Conservation (phyloP, 2,329 filamentous ascomycete species). For the Corynespora cassiicola region DNA sequence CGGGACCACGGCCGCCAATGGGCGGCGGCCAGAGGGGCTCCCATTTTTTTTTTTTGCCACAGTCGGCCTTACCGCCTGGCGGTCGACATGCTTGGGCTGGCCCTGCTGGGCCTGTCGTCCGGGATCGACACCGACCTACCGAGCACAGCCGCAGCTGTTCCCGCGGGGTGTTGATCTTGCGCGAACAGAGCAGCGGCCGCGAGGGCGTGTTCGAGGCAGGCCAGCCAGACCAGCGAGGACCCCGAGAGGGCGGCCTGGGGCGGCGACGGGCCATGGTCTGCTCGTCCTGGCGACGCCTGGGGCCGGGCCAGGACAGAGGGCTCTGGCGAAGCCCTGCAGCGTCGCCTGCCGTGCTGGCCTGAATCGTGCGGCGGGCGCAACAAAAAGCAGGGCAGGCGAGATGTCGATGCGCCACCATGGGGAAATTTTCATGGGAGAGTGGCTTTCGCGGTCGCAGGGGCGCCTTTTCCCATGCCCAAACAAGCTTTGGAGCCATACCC, state of each 20-base stretch:
- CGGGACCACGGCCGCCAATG: constrained; percentile 20
- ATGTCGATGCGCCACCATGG: constrained; percentile 20
- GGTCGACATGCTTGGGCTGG: neutral
- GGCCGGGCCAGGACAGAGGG: no score
- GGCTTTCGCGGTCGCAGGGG: constrained; percentile 13
- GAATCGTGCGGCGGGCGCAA: neutral
- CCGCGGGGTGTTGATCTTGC: constrained; percentile 19
- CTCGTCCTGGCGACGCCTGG: no score
- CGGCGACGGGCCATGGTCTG: no score
- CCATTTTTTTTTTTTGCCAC: constrained; percentile 23
- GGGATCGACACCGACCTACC: constrained; percentile 23
- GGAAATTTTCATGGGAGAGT: constrained; percentile 14
- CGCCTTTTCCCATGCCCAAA: constrained; percentile 18
- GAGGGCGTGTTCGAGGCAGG: no score
- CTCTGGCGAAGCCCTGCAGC: no score
- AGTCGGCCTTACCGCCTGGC: constrained; percentile 28
- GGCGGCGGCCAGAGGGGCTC: neutral
- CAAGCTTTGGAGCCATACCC: constrained; percentile 14
- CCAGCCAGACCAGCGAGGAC: no score
- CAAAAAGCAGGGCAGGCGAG: constrained; percentile 2
- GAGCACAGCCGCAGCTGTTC: constrained; percentile 27
- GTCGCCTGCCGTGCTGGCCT: neutral
- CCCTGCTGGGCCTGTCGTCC: constrained; percentile 3
- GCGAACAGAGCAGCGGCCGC: constrained; percentile 4
- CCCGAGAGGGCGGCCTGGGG: neutral